These are phyloP conservation scores for Daldinia concentrica DNA, from an alignment of 495 filamentous ascomycete genomes.

Conservation along the genomic window DNA sequence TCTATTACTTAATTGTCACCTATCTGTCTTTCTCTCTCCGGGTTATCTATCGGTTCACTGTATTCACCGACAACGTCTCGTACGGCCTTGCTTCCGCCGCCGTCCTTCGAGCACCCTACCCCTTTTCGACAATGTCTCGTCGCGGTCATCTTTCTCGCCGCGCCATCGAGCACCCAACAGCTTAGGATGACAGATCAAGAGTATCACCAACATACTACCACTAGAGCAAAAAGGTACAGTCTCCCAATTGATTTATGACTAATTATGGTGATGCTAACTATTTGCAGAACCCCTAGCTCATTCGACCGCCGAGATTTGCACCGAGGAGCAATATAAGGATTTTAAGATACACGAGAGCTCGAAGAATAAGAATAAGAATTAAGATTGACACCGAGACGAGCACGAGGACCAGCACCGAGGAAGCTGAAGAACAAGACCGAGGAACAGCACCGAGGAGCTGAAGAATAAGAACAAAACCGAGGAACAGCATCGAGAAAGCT, in stretches of 20 bases:
- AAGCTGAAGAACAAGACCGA: background rate
- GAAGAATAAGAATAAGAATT: background rate
- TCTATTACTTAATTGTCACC: background rate
- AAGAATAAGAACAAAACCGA: background rate
- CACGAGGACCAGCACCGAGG: background rate
- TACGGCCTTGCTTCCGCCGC: conserved; percentile 22
- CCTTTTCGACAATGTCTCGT: conserved; percentile 19
- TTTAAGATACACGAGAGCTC: background rate
- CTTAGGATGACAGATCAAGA: background rate
- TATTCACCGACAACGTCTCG: conserved; percentile 32
- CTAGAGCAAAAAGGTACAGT: conserved; percentile 1
- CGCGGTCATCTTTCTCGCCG: background rate
- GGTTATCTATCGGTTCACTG: conserved; percentile 15
- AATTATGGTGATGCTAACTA: background rate
- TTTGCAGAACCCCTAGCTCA: background rate
- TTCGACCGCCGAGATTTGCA: background rate
- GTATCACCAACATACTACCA: background rate
- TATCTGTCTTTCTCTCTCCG: background rate
- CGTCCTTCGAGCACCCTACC: conserved; percentile 8
- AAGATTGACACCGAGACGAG: background rate
- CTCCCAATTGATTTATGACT: background rate
- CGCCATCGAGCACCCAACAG: background rate
- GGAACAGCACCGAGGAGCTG: conserved; percentile 2
- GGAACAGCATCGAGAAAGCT: background rate
- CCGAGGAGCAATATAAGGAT: background rate